Base-by-base conservation (phyloP, 192 early-diverging fungal genomes). In the Piromyces finnis region DNA sequence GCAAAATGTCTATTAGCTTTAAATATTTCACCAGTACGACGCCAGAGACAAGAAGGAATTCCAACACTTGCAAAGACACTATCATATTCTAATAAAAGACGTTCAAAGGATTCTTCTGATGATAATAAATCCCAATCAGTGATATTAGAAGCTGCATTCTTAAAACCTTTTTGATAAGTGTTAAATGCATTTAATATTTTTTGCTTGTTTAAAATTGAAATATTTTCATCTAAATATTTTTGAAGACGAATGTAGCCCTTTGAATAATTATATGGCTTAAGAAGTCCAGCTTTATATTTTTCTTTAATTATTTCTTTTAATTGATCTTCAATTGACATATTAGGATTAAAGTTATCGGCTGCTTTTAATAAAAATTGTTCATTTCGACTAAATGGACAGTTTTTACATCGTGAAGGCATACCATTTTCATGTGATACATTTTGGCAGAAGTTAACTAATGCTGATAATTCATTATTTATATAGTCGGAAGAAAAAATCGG, bases 1-100 rank as follows among this genome's bases (percentile, higher is more conserved):
- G 95, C 95, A 89, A 98, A 98, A 87, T 96, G 94, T 80, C 94
- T 92, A 87, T 97, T 98, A 27, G 94, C 94, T 83, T 95, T 96
- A 89, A 94, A 96, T 68, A 98, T 98, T 84, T 98, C 95, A 68
- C 97, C 97, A 12, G 95, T 96, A 78, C 97, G 91, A 35, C 97
- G 89, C 97, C 97, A 98, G 36, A 98, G 86, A 82, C 94, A 95
- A 22, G 94, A 92, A 0, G 97, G 96, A 59, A 98, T 93, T 37
- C 95, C 97, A 92, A 97, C 95, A 28, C 93, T 88, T 77, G 93
- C 94, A 82, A 98, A 98, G 32, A 96, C 93, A 79, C 94, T 91
- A 86, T 98, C 97, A 81, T 98, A 98, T 82, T 97, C 97, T 39
- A 97, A 87, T 78, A 98, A 87, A 77, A 97, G 86, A 29, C 97